Evolutionary conservation across 345 rosid species (phyloP).

Genomic region (Carallia brachiata): DNA sequence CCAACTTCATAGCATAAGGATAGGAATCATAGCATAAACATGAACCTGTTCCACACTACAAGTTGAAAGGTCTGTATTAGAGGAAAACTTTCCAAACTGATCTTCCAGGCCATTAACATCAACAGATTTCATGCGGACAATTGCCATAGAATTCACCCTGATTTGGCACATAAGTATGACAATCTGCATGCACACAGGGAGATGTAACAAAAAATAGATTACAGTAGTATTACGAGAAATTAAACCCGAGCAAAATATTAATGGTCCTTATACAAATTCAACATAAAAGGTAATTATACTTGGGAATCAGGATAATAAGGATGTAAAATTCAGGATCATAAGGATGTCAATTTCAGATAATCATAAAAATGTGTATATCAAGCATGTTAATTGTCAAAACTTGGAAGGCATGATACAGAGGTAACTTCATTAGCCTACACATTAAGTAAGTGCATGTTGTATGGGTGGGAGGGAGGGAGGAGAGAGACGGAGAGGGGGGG

Average conservation of each 20-base stretch:
- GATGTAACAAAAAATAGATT: background rate
- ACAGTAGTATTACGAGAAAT: background rate
- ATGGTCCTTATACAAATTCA: no score
- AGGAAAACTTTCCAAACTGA: constrained; percentile 34
- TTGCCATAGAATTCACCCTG: constrained; percentile 74
- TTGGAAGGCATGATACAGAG: no score
- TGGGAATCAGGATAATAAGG: background rate
- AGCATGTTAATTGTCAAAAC: no score
- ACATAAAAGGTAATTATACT: no score
- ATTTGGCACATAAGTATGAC: constrained; percentile 68
- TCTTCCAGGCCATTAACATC: constrained; percentile 31
- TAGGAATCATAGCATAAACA: background rate
- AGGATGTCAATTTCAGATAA: background rate
- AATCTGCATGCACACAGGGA: constrained; percentile 47
- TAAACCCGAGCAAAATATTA: no score
- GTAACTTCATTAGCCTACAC: no score
- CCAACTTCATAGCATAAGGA: background rate
- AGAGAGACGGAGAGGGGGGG: background rate
- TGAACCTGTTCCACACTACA: constrained; percentile 75
- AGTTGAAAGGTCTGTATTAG: constrained; percentile 34
- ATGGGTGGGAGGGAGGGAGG: background rate
- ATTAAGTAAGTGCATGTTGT: no score
- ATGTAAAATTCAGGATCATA: background rate
- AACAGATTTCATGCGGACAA: constrained; percentile 61
- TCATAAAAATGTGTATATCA: background rate